Conservation (phyloP, 495 filamentous ascomycete genomes). For the Aspergillus egyptiacus region DNA sequence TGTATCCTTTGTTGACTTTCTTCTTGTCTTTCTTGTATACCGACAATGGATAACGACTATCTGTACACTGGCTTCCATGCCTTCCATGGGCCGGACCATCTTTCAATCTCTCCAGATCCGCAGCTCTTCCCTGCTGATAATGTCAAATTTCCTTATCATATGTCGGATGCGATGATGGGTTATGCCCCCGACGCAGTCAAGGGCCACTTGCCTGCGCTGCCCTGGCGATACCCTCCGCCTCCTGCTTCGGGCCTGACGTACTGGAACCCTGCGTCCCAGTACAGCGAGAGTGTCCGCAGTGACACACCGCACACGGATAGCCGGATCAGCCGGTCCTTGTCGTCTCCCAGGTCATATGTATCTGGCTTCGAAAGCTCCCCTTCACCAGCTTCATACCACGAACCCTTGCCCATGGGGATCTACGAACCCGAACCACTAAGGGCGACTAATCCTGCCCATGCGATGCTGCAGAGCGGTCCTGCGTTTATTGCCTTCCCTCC, state of each 20-base stretch:
- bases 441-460: neutral
- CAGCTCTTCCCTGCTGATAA: slow-evolving; percentile 3
- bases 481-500: neutral
- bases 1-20: slow-evolving; percentile 1
- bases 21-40: neutral
- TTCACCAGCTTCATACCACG: slow-evolving; percentile 15
- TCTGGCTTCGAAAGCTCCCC: slow-evolving; percentile 16
- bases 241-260: neutral
- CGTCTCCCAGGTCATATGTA: slow-evolving; percentile 12
- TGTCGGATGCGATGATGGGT: slow-evolving; percentile 2
- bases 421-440: neutral
- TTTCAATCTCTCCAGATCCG: slow-evolving; percentile 5
- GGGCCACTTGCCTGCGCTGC: neutral
- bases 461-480: neutral
- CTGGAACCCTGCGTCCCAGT: slow-evolving; percentile 2
- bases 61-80: slow-evolving; percentile 14
- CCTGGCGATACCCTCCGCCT: slow-evolving; percentile 1
- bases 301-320: slow-evolving; percentile 4
- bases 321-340: slow-evolving; percentile 11
- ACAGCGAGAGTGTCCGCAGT: slow-evolving; percentile 1
- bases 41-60: slow-evolving; percentile 23
- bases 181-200: slow-evolving; percentile 4
- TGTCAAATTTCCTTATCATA: neutral
- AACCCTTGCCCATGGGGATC: neutral
- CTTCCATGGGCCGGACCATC: neutral